Conservation (phyloP, 805 yeast genomes). For the Pichia nakasei region DNA sequence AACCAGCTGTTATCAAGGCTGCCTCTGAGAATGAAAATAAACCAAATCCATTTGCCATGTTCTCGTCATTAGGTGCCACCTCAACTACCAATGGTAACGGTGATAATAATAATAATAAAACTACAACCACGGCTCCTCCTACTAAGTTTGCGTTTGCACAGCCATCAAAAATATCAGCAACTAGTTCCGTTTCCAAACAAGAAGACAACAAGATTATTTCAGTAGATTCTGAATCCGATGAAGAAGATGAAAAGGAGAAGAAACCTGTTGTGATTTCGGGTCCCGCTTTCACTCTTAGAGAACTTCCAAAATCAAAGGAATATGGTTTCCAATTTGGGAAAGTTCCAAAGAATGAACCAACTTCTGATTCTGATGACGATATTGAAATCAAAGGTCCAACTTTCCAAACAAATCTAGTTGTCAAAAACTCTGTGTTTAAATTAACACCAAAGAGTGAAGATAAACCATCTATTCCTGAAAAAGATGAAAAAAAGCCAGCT, state of each 20-base stretch:
- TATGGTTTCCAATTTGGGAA: constrained; percentile 42
- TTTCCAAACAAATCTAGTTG: constrained; percentile 37
- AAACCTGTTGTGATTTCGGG: constrained; percentile 50
- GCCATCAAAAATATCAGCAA: no score
- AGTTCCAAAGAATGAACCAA: constrained; percentile 24
- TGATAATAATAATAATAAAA: background rate
- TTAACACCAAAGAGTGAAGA: constrained; percentile 17
- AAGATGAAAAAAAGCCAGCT: constrained; percentile 6
- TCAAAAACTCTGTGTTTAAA: constrained; percentile 26
- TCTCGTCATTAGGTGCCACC: constrained; percentile 2
- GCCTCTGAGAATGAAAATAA: background rate
- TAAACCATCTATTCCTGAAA: constrained; percentile 12
- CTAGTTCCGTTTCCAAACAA: background rate
- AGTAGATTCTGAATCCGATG: constrained; percentile 16
- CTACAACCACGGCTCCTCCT: background rate
- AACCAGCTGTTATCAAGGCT: constrained; percentile 7
- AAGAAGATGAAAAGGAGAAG: constrained; percentile 33
- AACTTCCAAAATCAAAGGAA: constrained; percentile 39
- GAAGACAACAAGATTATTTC: background rate
- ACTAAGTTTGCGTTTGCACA: background rate
- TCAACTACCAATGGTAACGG: background rate
- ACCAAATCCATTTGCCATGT: constrained; percentile 12
- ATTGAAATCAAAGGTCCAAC: constrained; percentile 66
- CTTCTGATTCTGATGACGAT: constrained; percentile 48
- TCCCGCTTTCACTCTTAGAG: constrained; percentile 47